phyloP scores from a whole-genome alignment of 805 yeast species.

The Isabelozyma gotoi region DNA sequence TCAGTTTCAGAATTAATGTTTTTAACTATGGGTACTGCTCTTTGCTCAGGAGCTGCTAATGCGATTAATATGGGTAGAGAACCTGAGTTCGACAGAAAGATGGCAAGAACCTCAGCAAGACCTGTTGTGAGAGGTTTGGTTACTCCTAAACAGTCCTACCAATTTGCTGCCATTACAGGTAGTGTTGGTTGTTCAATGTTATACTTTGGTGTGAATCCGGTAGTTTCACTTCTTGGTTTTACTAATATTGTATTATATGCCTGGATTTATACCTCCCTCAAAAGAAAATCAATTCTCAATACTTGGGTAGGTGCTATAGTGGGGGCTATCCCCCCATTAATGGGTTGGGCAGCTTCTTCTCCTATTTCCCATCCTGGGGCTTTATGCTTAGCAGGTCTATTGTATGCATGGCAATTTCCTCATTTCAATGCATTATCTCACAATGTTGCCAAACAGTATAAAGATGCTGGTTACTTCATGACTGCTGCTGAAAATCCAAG shows the following conservation, averaged over 20 bases:
- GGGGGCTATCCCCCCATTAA: constrained; percentile 96
- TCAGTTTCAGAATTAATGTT: constrained; percentile 67
- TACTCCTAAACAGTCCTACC: constrained; percentile 72
- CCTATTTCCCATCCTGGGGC: constrained; percentile 84
- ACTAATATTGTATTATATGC: constrained; percentile 80
- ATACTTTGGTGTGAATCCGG: constrained; percentile 79
- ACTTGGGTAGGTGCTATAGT: constrained; percentile 99
- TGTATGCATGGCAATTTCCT: constrained; percentile 98
- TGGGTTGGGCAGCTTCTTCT: constrained; percentile 96
- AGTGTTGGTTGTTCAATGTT: constrained; percentile 65
- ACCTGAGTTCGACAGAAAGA: constrained; percentile 80
- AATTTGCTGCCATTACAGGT: constrained; percentile 78
- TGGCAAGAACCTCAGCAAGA: constrained; percentile 84
- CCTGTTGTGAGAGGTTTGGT: constrained; percentile 88
- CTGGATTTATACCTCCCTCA: constrained; percentile 89
- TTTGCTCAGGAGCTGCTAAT: constrained; percentile 92
- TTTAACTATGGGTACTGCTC: constrained; percentile 79
- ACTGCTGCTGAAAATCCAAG: constrained; percentile 90
- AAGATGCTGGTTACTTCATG: constrained; percentile 96
- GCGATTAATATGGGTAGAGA: constrained; percentile 97
- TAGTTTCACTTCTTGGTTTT: constrained; percentile 80
- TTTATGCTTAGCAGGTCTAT: constrained; percentile 86
- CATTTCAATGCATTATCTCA: constrained; percentile 93
- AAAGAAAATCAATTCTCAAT: constrained; percentile 78
- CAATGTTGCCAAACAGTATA: constrained; percentile 83